phyloP scores from a whole-genome alignment of 2,329 filamentous ascomycete genomes.

The Exophiala lecanii-corni region DNA sequence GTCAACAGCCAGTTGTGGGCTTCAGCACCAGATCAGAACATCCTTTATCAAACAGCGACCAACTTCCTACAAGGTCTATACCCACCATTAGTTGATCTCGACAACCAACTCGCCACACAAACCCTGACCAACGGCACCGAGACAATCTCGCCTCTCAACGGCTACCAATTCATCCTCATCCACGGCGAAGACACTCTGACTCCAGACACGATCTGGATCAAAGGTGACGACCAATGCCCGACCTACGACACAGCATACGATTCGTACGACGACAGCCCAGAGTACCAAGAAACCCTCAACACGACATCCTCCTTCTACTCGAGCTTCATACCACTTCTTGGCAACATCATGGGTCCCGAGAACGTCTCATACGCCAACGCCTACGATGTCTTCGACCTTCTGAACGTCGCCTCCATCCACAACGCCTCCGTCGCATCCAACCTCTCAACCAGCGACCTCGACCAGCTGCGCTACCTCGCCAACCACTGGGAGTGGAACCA shows the following conservation, averaged over 20 bases:
- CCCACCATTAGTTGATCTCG: conserved; percentile 58
- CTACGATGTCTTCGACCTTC: conserved; percentile 59
- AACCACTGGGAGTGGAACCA: conserved; percentile 75
- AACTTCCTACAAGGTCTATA: conserved; percentile 83
- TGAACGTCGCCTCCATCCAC: conserved; percentile 59
- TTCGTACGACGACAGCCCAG: conserved; percentile 49
- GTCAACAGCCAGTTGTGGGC: conserved; percentile 67
- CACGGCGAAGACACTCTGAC: conserved; percentile 52
- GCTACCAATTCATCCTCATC: conserved; percentile 79
- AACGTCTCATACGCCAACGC: conserved; percentile 54
- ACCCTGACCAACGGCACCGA: conserved; percentile 65
- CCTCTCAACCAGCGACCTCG: conserved; percentile 54
- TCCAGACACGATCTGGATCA: conserved; percentile 56
- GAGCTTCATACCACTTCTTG: conserved; percentile 47
- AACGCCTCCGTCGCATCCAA: conserved; percentile 43
- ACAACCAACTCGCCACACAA: conserved; percentile 44
- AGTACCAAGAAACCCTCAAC: conserved; percentile 46
- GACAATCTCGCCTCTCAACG: conserved; percentile 63
- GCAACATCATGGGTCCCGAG: conserved; percentile 43
- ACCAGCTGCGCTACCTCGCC: conserved; percentile 65
- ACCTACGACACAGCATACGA: conserved; percentile 54
- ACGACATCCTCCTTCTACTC: conserved; percentile 52
- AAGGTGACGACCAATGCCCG: conserved; percentile 51
- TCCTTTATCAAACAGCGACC: conserved; percentile 74
- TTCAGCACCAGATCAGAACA: conserved; percentile 67